phyloP scores from a whole-genome alignment of 1,284 basidiomycete species.

The Ustilago hordei region DNA sequence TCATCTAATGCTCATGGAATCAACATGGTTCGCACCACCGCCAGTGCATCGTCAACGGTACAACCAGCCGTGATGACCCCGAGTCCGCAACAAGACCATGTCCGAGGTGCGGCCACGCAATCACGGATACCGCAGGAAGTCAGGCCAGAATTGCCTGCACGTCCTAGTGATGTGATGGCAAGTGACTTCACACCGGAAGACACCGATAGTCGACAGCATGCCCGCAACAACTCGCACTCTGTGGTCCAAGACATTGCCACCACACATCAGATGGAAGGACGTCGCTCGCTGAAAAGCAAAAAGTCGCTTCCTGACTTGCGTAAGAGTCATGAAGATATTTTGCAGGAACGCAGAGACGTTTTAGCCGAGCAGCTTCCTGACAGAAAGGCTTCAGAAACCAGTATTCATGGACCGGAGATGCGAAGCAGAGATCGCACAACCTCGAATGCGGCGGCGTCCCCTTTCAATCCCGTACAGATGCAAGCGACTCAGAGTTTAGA shows the following conservation, averaged over 20 bases:
- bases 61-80: not conserved
- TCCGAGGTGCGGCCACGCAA: not conserved
- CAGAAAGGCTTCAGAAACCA: not conserved
- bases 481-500: not conserved
- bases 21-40: not conserved
- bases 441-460: not conserved
- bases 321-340: constrained; percentile 72
- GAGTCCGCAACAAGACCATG: not conserved
- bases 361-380: constrained; percentile 14
- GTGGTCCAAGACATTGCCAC: constrained; percentile 40
- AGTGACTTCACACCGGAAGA: constrained; percentile 10
- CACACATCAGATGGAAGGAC: constrained; percentile 30
- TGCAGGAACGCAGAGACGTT: constrained; percentile 57
- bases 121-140: not conserved
- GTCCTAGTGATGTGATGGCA: not conserved
- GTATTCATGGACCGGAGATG: not conserved
- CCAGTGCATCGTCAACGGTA: not conserved
- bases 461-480: too few relatives aligned
- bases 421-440: constrained; percentile 3
- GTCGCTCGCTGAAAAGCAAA: constrained; percentile 50
- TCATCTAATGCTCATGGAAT: not conserved
- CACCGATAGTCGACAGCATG: constrained; percentile 29
- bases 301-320: constrained; percentile 90
- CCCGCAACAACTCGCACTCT: constrained; percentile 57
- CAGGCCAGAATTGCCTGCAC: not conserved